A percentile compares a stretch with the other conserved stretches of the same genome.
Conservation (phyloP, 305 asterid species). For the Salvia sclarea region DNA sequence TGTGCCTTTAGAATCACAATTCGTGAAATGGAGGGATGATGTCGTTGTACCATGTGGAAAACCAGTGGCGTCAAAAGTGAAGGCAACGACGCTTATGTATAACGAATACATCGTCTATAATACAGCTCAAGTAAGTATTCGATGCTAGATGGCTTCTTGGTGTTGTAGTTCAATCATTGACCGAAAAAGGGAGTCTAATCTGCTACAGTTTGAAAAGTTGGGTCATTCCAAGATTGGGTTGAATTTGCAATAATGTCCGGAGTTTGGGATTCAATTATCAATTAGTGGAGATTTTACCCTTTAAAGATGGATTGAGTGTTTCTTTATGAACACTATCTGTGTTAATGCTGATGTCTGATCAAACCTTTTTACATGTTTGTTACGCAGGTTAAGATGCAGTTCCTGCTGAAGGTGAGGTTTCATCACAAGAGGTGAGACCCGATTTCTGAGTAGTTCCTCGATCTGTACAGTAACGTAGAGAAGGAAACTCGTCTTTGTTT, state of each 20-base stretch:
- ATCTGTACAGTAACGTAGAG: slow-evolving; percentile 11
- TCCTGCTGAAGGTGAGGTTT: slow-evolving; percentile 87
- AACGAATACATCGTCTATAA: slow-evolving; percentile 92
- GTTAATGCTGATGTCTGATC: too few species aligned
- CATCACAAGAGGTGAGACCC: slow-evolving; percentile 65
- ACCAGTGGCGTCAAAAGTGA: slow-evolving; percentile 71
- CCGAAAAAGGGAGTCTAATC: neutral
- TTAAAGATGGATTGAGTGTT: neutral
- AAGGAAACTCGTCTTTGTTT: slow-evolving; percentile 12
- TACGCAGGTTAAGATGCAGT: slow-evolving; percentile 90
- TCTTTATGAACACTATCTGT: too few species aligned
- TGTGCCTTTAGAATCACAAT: slow-evolving; percentile 68
- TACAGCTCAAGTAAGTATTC: slow-evolving; percentile 71
- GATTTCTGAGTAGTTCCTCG: slow-evolving; percentile 7
- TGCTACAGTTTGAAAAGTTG: too few species aligned
- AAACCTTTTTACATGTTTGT: neutral
- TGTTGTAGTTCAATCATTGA: neutral
- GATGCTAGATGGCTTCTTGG: neutral
- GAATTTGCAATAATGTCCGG: too few species aligned
- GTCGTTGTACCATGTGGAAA: slow-evolving; percentile 93
- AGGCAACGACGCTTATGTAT: slow-evolving; percentile 79
- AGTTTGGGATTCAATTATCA: too few species aligned
- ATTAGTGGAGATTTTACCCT: neutral
- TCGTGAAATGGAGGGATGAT: slow-evolving; percentile 76
- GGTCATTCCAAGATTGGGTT: too few species aligned